Evolutionary conservation across 2,329 filamentous ascomycete species (phyloP).

Genomic region (Colletotrichum spaethianum): DNA sequence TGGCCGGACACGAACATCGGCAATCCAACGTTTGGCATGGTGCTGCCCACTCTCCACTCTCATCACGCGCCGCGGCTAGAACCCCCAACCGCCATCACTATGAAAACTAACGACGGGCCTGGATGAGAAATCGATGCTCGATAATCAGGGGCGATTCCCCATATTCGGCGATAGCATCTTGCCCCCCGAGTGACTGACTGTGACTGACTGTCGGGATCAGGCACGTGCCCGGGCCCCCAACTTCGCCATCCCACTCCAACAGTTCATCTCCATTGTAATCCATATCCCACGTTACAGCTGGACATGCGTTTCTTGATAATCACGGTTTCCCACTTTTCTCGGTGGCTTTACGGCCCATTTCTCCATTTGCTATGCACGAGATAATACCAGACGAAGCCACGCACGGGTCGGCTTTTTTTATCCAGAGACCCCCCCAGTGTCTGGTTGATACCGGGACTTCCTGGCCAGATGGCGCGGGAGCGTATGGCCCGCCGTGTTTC

Average conservation of each 20-base stretch:
- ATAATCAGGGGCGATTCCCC: not conserved
- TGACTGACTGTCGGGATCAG: not conserved
- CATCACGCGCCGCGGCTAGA: conserved; percentile 12
- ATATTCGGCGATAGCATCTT: not conserved
- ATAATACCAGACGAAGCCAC: conserved; percentile 2
- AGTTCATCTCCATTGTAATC: conserved; percentile 9
- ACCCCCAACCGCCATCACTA: not conserved
- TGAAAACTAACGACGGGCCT: not conserved
- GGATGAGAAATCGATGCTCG: conserved; percentile 8
- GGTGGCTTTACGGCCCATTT: conserved; percentile 35
- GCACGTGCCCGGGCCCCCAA: conserved; percentile 7
- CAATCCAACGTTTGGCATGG: not conserved
- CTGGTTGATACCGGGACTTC: not conserved
- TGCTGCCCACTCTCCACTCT: conserved; percentile 19
- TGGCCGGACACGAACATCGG: conserved; percentile 6
- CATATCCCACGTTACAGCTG: not conserved
- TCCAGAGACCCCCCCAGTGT: conserved; percentile 9
- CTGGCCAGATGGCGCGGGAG: conserved; percentile 1
- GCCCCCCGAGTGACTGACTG: not conserved
- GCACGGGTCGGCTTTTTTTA: conserved; percentile 9
- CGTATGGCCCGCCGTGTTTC: conserved; percentile 4
- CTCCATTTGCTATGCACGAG: conserved; percentile 24
- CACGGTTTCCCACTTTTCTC: conserved; percentile 29
- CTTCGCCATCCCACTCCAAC: not conserved
- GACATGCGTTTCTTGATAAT: conserved; percentile 9